Base-by-base conservation (phyloP, 805 yeast genomes). In the Zygotorulaspora danielsina region DNA sequence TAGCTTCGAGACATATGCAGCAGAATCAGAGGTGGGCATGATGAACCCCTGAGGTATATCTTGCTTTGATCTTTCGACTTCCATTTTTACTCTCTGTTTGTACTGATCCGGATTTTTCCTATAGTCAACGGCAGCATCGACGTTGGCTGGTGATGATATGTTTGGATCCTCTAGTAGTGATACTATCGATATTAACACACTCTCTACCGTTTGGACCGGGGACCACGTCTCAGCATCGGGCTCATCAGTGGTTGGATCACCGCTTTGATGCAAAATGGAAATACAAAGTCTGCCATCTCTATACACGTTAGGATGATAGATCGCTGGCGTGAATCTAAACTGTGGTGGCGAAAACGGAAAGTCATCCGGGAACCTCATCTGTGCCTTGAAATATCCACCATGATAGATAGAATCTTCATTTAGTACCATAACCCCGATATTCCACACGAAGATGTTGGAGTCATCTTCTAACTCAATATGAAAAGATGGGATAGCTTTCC, bases 201-300 rank as follows among this genome's bases (percentile, higher is more conserved):
- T 72, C 65, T 90, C 97, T 7, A 87, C 97, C 17, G 93, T 82
- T 67, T 89, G 96, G 2, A 86, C 93, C 2, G 89, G 94, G 15
- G 84, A 78, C 97, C 97, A 88, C 13, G 95, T 88, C 66, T 89
- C 97, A 41, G 82, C 81, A 54, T 87, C 95, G 2, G 89, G 90
- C 63, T 89, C 96, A 50, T 87, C 96, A 25, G 85, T 76, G 36
- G 90, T 81, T 13, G 84, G 84, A 59, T 88, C 95, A 17, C 96
- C 97, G 12, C 90, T 84, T 50, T 82, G 85, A 64, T 90, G 97
- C 45, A 90, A 71, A 48, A 90, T 90, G 37, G 96, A 86, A 45
- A 89, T 88, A 70, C 97, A 90, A 33, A 93, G 72, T 50, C 94
- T 69, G 12, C 97, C 97, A 64, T 89, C 96, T 45, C 86, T 76